Conservation (phyloP, 768 basidiomycete genomes). For the Tylopilus balloui region DNA sequence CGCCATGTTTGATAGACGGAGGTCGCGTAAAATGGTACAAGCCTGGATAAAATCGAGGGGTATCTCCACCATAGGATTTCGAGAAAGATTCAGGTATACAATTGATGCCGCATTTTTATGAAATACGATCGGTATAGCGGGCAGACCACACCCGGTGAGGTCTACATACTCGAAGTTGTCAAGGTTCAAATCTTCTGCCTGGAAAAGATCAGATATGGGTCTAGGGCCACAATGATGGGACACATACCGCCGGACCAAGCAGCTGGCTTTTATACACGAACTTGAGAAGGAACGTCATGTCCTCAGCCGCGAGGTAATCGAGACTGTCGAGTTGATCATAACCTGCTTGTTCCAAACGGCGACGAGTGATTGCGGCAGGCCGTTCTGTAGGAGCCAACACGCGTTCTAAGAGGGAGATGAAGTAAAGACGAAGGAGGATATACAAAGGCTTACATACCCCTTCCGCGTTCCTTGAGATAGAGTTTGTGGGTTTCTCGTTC, state of each 20-base stretch:
- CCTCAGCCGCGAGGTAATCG: constrained; percentile 71
- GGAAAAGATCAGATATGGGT: constrained; percentile 1
- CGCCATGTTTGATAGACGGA: constrained; percentile 86
- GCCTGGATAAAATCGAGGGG: constrained; percentile 95
- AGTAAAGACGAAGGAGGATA: not conserved
- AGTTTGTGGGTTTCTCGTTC: constrained; percentile 59
- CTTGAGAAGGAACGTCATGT: constrained; percentile 79
- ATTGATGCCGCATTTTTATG: constrained; percentile 84
- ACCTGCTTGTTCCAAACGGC: constrained; percentile 84
- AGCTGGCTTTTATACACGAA: constrained; percentile 85
- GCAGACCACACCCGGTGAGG: constrained; percentile 72
- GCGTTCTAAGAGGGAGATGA: constrained; percentile 54
- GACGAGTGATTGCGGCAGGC: constrained; percentile 79
- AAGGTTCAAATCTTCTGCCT: constrained; percentile 74
- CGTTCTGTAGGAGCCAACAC: constrained; percentile 75
- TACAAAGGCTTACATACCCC: constrained; percentile 44
- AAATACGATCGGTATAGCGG: constrained; percentile 83
- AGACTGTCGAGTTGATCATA: constrained; percentile 78
- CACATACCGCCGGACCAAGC: constrained; percentile 60
- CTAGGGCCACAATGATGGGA: constrained; percentile 8
- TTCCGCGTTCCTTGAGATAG: constrained; percentile 71
- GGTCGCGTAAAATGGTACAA: constrained; percentile 76
- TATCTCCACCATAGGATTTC: constrained; percentile 94
- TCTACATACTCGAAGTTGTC: constrained; percentile 77
- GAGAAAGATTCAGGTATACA: constrained; percentile 79